Evolutionary conservation across 2,329 filamentous ascomycete species (phyloP).

Genomic region (Ophiobolus disseminans): DNA sequence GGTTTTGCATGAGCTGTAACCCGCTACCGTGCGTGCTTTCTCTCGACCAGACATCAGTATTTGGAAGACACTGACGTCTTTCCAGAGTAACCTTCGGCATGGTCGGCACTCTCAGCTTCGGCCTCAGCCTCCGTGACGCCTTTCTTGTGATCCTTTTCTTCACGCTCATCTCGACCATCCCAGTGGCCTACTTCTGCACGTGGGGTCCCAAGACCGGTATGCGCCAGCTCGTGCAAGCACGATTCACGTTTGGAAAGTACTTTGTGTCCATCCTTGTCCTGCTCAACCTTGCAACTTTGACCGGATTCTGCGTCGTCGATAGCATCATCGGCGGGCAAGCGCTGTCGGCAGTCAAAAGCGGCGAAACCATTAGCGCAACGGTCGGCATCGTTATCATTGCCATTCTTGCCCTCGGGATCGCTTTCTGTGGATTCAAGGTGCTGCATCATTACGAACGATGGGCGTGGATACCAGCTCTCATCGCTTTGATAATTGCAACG

Average conservation of each 20-base stretch:
- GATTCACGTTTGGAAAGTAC: constrained; percentile 65
- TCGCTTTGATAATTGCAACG: constrained; percentile 62
- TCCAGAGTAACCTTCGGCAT: constrained; percentile 67
- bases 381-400: constrained; percentile 69
- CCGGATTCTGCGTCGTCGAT: constrained; percentile 69
- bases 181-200: constrained; percentile 65
- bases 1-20: constrained; percentile 65
- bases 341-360: constrained; percentile 43
- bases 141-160: constrained; percentile 70
- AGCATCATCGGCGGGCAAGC: constrained; percentile 66
- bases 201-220: constrained; percentile 68
- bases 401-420: constrained; percentile 64
- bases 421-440: constrained; percentile 65
- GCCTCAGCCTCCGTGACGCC: constrained; percentile 63
- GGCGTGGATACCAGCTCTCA: constrained; percentile 63
- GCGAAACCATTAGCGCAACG: constrained; percentile 56
- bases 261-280: constrained; percentile 66
- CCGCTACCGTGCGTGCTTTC: constrained; percentile 60
- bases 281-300: constrained; percentile 68
- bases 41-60: neutral
- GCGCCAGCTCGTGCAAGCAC: constrained; percentile 70
- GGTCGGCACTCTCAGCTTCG: constrained; percentile 64
- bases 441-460: constrained; percentile 66
- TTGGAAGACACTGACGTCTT: neutral
- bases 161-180: constrained; percentile 60